Conservation (phyloP, 1,139 yeast genomes). For the Suhomyces atakaporum region DNA sequence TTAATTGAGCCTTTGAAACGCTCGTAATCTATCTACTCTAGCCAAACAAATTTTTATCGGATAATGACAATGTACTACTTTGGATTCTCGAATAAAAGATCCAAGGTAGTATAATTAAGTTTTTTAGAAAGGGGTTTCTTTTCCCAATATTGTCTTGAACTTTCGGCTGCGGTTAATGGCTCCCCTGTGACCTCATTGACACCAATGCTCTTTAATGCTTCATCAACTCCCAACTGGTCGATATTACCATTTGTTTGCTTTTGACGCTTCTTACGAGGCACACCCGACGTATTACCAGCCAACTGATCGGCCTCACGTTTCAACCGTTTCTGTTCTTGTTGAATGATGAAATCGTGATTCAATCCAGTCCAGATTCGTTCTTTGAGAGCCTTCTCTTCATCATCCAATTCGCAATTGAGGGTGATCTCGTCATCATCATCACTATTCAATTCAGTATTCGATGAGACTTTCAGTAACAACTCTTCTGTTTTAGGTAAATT, state of each 20-base stretch:
- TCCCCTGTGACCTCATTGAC: conserved; percentile 50
- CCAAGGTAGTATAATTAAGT: conserved; percentile 80
- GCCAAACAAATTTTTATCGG: no score
- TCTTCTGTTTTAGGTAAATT: conserved; percentile 58
- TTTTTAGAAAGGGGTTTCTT: conserved; percentile 79
- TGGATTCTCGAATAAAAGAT: conserved; percentile 50
- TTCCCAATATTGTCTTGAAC: conserved; percentile 68
- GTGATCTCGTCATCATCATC: conserved; percentile 72
- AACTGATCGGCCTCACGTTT: conserved; percentile 85
- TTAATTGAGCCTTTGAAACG: no score
- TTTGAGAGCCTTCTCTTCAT: conserved; percentile 67
- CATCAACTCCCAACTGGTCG: conserved; percentile 29
- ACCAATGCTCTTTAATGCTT: conserved; percentile 40
- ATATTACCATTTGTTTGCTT: conserved; percentile 17
- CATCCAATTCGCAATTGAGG: conserved; percentile 63
- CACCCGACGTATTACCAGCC: conserved; percentile 68
- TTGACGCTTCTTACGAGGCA: conserved; percentile 41
- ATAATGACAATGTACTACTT: no score
- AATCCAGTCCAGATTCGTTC: conserved; percentile 86
- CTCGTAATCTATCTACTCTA: no score
- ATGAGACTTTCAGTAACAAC: conserved; percentile 53
- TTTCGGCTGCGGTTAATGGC: conserved; percentile 62
- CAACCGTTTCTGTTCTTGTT: conserved; percentile 81
- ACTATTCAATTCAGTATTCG: conserved; percentile 57
- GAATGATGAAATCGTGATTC: conserved; percentile 81